Conservation (phyloP, 345 rosid genomes). For the Carallia pectinifolia region DNA sequence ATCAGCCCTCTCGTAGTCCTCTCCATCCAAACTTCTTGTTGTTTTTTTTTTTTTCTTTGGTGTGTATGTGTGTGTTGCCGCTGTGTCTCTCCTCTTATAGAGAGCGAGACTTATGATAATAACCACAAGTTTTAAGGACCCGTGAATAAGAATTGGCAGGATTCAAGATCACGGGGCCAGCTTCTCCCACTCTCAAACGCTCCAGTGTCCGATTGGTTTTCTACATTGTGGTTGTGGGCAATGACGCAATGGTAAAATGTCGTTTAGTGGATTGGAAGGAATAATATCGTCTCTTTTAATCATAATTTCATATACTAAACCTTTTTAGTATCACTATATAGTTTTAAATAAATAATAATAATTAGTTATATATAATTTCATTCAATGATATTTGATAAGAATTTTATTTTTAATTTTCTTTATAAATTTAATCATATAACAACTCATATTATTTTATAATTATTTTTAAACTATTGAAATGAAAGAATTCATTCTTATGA, state of each 20-base stretch:
- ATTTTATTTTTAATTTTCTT: too few species aligned
- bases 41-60: not conserved
- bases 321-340: too few species aligned
- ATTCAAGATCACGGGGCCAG: constrained; percentile 23
- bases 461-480: too few species aligned
- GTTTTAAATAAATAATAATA: too few species aligned
- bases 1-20: constrained; percentile 3
- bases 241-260: not conserved
- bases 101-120: not conserved
- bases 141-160: constrained; percentile 38
- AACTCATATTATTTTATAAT: too few species aligned
- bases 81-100: not conserved
- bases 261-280: not conserved
- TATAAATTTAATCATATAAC: too few species aligned
- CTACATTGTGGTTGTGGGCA: not conserved
- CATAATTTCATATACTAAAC: too few species aligned
- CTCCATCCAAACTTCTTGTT: not conserved
- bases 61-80: not conserved
- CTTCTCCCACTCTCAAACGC: not conserved
- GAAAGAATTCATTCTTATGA: too few species aligned
- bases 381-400: too few species aligned
- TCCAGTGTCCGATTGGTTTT: not conserved
- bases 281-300: not conserved
- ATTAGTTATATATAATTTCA: too few species aligned
- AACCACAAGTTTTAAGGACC: constrained; percentile 19